A percentile compares a stretch with the other conserved stretches of the same genome.
Evolutionary conservation across 768 basidiomycete species (phyloP).

Genomic region (Russula griseocarnosa): DNA sequence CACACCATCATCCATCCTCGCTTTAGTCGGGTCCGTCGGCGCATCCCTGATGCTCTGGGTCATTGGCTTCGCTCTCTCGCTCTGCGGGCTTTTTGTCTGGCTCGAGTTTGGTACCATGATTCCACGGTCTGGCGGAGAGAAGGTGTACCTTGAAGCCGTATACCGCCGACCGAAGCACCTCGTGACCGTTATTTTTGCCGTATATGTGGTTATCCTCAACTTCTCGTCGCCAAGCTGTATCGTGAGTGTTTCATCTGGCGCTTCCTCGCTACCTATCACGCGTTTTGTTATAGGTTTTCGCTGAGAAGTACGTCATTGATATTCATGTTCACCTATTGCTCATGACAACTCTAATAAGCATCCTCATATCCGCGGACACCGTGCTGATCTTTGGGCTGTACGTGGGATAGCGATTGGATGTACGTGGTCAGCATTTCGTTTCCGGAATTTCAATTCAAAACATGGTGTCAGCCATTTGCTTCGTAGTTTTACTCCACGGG

Average conservation of each 20-base stretch:
- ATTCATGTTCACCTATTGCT: too few relatives aligned
- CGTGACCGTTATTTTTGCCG: constrained; percentile 47
- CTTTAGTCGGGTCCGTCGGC: constrained; percentile 56
- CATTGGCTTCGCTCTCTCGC: constrained; percentile 53
- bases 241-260: neutral
- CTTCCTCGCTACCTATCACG: neutral
- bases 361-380: constrained; percentile 44
- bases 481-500: constrained; percentile 50
- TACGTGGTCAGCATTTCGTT: constrained; percentile 25
- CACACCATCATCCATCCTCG: constrained; percentile 56
- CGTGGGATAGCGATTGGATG: constrained; percentile 59
- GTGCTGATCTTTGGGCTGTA: constrained; percentile 45
- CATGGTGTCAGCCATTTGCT: constrained; percentile 42
- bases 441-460: neutral
- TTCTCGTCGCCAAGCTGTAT: constrained; percentile 45
- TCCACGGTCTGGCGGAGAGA: constrained; percentile 58
- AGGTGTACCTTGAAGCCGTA: constrained; percentile 57
- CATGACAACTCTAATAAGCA: constrained; percentile 35
- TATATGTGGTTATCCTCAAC: constrained; percentile 43
- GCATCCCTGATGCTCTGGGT: constrained; percentile 63
- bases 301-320: constrained; percentile 29
- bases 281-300: constrained; percentile 32
- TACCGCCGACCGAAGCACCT: constrained; percentile 47
- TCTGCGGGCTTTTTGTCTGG: constrained; percentile 60
- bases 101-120: constrained; percentile 63